Base-by-base conservation (phyloP, 768 basidiomycete genomes). In the Leucocoprinus sp. region DNA sequence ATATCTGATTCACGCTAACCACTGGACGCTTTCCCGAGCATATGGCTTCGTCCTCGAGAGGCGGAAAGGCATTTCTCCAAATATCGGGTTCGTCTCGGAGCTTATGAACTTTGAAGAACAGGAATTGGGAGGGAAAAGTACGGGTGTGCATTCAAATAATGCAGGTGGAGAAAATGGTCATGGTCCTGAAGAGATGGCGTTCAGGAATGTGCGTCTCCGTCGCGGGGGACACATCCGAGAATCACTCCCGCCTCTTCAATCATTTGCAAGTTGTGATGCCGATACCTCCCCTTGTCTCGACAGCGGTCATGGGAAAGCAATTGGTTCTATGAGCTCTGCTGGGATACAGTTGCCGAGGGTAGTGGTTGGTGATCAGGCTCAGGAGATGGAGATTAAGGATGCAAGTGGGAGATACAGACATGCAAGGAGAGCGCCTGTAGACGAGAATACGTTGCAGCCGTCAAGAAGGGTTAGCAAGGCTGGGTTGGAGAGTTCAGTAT, bases 71-170 rank as follows among this genome's bases (percentile, higher is more conserved):
- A 95, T 97, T 53, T 93, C 89, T 11, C 95, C 93, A 8, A 97
- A 96, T 59, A 95, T 98, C 51, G 95, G 95, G 5, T 98, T 98
- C 63, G 92, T 97, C 35, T 91, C 89, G 3, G 93, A 96, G 63
- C 75, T 98, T 34, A 96, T 96, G 93, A 84, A 81, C 37, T 96
- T 93, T 57, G 93, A 98, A 66, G 92, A 95, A 58, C 71, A 82
- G 57, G 87, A 95, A 64, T 69, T 93, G 40, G 80, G 93, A 49
- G 71, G 86, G 43, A 79, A 89, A 65, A 78, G 76, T 9, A 65
- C 79, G 23, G 84, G 84, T 29, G 84, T 87, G 24, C 66, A 82
- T 43, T 66, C 72, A 0, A 56, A 65, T 14, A 57, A 28, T 17
- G 40, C 35, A 8, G 45, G 45, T 5, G 37, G 36, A 50, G 9